Base-by-base conservation (phyloP, 768 basidiomycete genomes). In the Macrolepiota dolichaula region DNA sequence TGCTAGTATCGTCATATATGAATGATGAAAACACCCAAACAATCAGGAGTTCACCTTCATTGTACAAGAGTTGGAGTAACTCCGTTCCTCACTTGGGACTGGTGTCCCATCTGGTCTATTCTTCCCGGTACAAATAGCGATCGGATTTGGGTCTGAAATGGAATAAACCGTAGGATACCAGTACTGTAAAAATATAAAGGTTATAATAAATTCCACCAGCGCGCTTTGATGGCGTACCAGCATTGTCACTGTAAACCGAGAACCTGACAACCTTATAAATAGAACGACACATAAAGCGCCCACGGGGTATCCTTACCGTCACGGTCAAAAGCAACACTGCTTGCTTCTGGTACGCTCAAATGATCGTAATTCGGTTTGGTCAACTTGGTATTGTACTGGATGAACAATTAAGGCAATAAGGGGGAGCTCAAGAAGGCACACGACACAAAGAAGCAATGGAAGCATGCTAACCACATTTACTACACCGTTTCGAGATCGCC, bases 51-150 rank as follows among this genome's bases (percentile, higher is more conserved):
- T n/a, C 57, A 86, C 91, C 79, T 93, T 93, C 79, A 89, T 91
- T 1, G 91, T 92, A 62, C 87, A 90, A 0, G 81, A 81, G 69
- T 93, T 92, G 0, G 77, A 78, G 70, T 91, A 93, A 3, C 82
- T 79, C 55, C 83, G 74, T 65, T 84, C 74, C 37, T 76, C 76
- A 6, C 73, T 32, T 38, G 79, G 72, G 32, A 81, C 69, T 4
- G 79, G 79, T 4, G 74, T 77, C 38, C 88, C 87, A 55, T 84
- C 79, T 6, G 88, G 85, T 2, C 77, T 73, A 55, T 83, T 80
- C 44, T 72, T 71, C 6, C 84, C 88, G 57, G 79, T 89, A 68
- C 88, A 86, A 1, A 85, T 77, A 0, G 91, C 91, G 49, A 92
- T 65, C 2, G 91, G 92, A 63, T 84, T 74, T 6, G 86, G 79